Percentiles rank a stretch among this genome's conserved stretches.
These are phyloP conservation scores for Citrus mangshanensis DNA, from an alignment of 345 rosid genomes.

Conservation along the genomic window DNA sequence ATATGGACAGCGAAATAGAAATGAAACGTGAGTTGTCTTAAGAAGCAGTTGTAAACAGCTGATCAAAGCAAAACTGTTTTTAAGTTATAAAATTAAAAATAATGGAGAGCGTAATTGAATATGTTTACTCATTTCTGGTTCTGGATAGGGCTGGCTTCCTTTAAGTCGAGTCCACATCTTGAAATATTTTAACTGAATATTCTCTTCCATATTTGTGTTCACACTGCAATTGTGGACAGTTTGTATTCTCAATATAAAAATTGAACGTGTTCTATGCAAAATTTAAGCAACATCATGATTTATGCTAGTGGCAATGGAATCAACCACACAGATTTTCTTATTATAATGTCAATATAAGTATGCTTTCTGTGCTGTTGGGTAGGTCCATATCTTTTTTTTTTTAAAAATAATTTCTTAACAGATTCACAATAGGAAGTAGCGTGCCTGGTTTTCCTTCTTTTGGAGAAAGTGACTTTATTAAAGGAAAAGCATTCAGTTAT, in stretches of 20 bases:
- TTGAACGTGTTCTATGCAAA: not conserved
- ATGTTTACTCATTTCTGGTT: not conserved
- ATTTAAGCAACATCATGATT: not conserved
- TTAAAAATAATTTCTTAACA: not conserved
- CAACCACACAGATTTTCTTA: too few species aligned
- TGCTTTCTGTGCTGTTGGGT: not conserved
- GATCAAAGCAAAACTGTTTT: too few species aligned
- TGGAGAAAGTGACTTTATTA: not conserved
- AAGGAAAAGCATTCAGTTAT: not conserved
- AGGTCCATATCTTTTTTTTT: not conserved
- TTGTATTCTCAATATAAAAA: not conserved
- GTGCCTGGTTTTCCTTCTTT: slow-evolving; percentile 17
- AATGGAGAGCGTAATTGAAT: too few species aligned
- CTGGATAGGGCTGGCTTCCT: not conserved
- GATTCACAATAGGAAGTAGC: slow-evolving; percentile 2
- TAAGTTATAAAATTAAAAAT: too few species aligned
- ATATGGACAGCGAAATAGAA: not conserved
- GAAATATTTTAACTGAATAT: not conserved
- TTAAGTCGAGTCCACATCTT: not conserved
- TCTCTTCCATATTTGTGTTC: not conserved
- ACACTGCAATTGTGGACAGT: not conserved
- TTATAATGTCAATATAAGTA: not conserved
- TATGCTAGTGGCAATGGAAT: not conserved
- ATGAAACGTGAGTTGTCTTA: not conserved
- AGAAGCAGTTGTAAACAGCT: too few species aligned